Conservation (phyloP, 306 rosid species). For the Prunus mira region DNA sequence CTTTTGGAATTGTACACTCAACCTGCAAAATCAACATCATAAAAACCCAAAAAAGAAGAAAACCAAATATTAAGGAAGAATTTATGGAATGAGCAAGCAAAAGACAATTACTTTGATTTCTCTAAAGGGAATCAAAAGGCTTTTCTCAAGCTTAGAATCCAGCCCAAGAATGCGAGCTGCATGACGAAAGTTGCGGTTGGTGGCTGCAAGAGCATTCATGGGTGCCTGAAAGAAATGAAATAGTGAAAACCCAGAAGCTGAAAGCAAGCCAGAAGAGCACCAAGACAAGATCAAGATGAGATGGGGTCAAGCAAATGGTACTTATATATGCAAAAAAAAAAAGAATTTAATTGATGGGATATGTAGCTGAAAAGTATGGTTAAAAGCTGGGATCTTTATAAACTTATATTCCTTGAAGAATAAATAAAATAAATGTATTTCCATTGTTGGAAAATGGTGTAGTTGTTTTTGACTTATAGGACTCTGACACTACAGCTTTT, state of each 20-base stretch:
- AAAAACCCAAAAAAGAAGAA: neutral
- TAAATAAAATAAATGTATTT: neutral
- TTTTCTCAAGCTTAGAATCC: constrained; percentile 67
- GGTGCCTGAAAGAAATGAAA: constrained; percentile 14
- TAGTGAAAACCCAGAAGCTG: constrained; percentile 9
- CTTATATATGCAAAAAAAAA: too few relatives aligned
- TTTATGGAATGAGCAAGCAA: neutral
- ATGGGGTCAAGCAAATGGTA: neutral
- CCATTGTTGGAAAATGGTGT: neutral
- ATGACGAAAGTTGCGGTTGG: constrained; percentile 61
- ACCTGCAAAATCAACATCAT: constrained; percentile 39
- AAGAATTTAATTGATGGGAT: neutral
- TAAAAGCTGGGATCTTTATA: neutral
- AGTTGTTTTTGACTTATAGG: neutral
- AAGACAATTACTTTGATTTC: constrained; percentile 52
- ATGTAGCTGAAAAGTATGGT: neutral
- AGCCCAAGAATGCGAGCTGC: constrained; percentile 72
- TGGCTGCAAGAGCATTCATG: constrained; percentile 75
- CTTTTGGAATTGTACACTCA: constrained; percentile 75
- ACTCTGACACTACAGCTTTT: neutral
- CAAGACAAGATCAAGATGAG: neutral
- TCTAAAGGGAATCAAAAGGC: constrained; percentile 68
- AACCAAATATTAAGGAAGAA: neutral
- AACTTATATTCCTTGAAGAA: neutral
- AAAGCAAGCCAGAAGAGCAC: neutral